Percentiles rank a stretch among this genome's conserved stretches.
Conservation (phyloP, 768 basidiomycete genomes). For the Suillus brevipes region DNA sequence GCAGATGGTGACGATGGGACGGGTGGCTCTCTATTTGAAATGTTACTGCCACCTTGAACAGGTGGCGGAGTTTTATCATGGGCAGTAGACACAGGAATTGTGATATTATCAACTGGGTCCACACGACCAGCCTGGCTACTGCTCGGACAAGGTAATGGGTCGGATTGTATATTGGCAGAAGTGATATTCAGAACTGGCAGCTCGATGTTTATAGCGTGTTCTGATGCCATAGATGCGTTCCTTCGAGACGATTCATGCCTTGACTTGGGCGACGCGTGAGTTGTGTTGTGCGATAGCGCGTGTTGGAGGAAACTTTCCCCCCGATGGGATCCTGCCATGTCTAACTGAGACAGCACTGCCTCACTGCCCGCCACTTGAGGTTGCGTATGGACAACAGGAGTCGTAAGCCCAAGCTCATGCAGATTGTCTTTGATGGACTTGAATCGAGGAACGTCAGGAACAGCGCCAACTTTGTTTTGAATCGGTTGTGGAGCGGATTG, state of each 20-base stretch:
- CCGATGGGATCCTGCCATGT: not conserved
- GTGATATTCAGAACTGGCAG: not conserved
- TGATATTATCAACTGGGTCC: not conserved
- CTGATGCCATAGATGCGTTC: not conserved
- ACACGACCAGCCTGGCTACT: not conserved
- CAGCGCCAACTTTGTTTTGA: no score
- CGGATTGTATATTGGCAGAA: not conserved
- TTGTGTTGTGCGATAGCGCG: not conserved
- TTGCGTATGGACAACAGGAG: conserved; percentile 2
- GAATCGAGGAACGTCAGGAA: not conserved
- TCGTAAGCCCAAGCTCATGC: conserved; percentile 6
- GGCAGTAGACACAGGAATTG: not conserved
- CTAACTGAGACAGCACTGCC: not conserved
- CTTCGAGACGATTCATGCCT: not conserved
- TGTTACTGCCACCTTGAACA: not conserved
- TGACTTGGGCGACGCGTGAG: not conserved
- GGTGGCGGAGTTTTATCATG: no score
- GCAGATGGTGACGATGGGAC: not conserved
- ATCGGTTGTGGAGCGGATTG: not conserved
- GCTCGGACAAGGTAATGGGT: not conserved
- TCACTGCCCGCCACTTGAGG: conserved; percentile 6
- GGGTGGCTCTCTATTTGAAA: not conserved
- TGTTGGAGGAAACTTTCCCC: not conserved
- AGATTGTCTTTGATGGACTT: conserved; percentile 8
- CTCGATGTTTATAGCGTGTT: not conserved